Percentiles rank a stretch among this genome's conserved stretches.
These are phyloP conservation scores for Amylocarpus encephaloides DNA, from an alignment of 2,329 filamentous ascomycete species.

Conservation along the genomic window DNA sequence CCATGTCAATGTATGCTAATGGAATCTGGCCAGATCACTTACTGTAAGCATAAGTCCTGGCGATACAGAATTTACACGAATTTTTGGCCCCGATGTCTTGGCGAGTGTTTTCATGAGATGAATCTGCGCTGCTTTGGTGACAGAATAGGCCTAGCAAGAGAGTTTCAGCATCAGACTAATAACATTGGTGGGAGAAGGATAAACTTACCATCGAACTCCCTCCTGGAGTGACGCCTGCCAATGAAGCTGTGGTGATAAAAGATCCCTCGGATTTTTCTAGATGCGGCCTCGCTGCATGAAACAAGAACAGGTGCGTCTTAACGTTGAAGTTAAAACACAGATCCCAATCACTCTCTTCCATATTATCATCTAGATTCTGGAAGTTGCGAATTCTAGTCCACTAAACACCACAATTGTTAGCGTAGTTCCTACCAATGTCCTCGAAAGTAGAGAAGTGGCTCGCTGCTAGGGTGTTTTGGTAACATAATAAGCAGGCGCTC, in stretches of 20 bases:
- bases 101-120: constrained; percentile 52
- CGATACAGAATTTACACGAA: constrained; percentile 53
- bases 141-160: constrained; percentile 56
- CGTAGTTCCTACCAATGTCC: too few relatives aligned
- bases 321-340: constrained; percentile 55
- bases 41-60: constrained; percentile 48
- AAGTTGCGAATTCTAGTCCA: constrained; percentile 45
- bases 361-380: constrained; percentile 44
- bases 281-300: constrained; percentile 47
- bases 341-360: constrained; percentile 55
- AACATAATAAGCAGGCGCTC: too few relatives aligned
- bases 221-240: constrained; percentile 57
- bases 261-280: constrained; percentile 51
- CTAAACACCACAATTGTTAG: not conserved
- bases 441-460: too few relatives aligned
- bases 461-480: too few relatives aligned
- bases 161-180: not conserved
- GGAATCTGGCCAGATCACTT: not conserved
- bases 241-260: constrained; percentile 58
- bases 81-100: constrained; percentile 44
- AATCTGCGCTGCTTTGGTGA: constrained; percentile 69
- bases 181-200: not conserved
- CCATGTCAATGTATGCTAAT: constrained; percentile 6
- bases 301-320: constrained; percentile 54
- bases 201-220: constrained; percentile 50